Percentiles rank a stretch among this genome's conserved stretches.
Conservation (phyloP, 208 protist species). For the Phytomonas francai region DNA sequence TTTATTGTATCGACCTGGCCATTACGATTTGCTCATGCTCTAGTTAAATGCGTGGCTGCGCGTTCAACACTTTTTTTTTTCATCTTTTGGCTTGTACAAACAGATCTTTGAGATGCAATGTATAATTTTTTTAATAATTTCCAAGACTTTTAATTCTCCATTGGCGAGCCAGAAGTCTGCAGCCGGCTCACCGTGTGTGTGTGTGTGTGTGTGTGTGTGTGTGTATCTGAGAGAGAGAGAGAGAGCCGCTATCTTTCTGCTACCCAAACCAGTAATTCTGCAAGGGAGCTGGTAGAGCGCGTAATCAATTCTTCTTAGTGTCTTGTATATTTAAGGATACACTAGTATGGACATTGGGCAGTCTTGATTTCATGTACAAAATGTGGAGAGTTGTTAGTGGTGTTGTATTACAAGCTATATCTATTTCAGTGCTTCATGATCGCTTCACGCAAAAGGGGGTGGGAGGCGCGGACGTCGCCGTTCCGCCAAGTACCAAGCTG, state of each 20-base stretch:
- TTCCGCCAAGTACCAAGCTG: background rate
- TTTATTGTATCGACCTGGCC: slow-evolving; percentile 71
- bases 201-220: slow-evolving; percentile 11
- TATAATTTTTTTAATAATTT: background rate
- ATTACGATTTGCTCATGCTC: slow-evolving; percentile 64
- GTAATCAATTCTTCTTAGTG: background rate
- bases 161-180: slow-evolving; percentile 1
- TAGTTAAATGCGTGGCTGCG: background rate
- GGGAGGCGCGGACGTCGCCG: background rate
- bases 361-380: background rate
- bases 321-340: background rate
- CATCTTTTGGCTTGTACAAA: slow-evolving; percentile 3
- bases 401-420: background rate
- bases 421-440: background rate
- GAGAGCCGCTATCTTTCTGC: background rate
- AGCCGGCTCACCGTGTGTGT: background rate
- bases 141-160: background rate
- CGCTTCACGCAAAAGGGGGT: background rate
- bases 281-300: background rate
- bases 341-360: background rate
- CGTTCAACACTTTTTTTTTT: background rate
- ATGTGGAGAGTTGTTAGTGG: background rate
- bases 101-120: background rate
- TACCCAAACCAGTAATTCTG: background rate
- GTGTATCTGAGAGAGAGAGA: slow-evolving; percentile 2